Conservation (phyloP, 2,329 filamentous ascomycete genomes). For the Laburnicola sp. region DNA sequence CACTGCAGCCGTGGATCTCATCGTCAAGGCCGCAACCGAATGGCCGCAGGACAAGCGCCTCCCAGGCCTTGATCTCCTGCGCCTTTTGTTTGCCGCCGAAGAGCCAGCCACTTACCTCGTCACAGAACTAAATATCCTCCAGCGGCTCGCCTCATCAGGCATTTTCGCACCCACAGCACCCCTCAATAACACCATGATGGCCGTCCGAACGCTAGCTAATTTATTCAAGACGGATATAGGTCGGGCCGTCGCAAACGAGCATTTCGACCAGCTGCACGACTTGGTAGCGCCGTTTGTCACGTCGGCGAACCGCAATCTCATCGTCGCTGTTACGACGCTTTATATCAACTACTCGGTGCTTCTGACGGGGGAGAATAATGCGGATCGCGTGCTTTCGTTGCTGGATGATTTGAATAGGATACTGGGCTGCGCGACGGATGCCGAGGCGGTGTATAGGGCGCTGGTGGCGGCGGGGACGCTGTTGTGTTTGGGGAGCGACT, state of each 20-base stretch:
- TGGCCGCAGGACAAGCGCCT: conserved; percentile 84
- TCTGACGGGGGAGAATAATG: conserved; percentile 56
- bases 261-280: conserved; percentile 63
- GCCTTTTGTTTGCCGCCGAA: conserved; percentile 73
- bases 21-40: conserved; percentile 70
- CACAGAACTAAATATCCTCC: conserved; percentile 61
- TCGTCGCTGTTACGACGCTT: conserved; percentile 78
- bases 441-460: conserved; percentile 79
- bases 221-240: conserved; percentile 77
- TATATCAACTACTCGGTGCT: conserved; percentile 85
- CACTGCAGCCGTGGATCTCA: conserved; percentile 61
- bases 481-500: conserved; percentile 62
- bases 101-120: conserved; percentile 64
- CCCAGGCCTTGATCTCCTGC: conserved; percentile 82
- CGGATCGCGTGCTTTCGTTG: conserved; percentile 56
- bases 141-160: conserved; percentile 60
- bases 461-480: conserved; percentile 84
- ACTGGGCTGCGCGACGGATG: conserved; percentile 69
- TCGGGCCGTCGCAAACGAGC: conserved; percentile 58
- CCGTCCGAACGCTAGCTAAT: conserved; percentile 78
- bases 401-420: conserved; percentile 66
- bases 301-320: conserved; percentile 71
- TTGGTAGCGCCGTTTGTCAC: conserved; percentile 65
- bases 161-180: conserved; percentile 62
- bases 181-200: conserved; percentile 86